Conservation (phyloP, 2,329 filamentous ascomycete genomes). For the Thermothelomyces thermophilus region DNA sequence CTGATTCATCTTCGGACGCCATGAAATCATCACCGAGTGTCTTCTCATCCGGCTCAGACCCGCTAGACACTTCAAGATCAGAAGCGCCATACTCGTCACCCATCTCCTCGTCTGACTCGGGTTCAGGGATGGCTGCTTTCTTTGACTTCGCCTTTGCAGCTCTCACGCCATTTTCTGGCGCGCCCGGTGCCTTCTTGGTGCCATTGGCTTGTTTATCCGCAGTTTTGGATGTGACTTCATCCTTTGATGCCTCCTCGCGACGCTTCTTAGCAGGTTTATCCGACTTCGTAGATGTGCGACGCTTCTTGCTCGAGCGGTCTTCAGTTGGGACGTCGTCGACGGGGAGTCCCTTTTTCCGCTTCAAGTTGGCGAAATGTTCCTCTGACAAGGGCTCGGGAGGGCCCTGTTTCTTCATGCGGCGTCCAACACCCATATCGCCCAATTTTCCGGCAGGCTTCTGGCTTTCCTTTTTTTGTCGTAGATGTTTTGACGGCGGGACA, state of each 20-base stretch:
- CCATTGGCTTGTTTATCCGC: conserved; percentile 32
- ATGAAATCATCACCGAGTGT: conserved; percentile 54
- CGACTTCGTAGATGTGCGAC: conserved; percentile 33
- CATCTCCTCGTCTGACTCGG: conserved; percentile 39
- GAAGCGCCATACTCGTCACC: conserved; percentile 37
- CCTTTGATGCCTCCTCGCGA: conserved; percentile 24
- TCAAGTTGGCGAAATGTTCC: conserved; percentile 66
- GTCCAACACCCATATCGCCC: conserved; percentile 73
- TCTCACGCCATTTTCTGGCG: conserved; percentile 25
- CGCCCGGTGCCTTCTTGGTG: conserved; percentile 25
- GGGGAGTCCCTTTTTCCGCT: conserved; percentile 74
- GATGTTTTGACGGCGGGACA: conserved; percentile 3
- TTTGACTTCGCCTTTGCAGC: conserved; percentile 29
- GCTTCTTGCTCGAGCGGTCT: conserved; percentile 54
- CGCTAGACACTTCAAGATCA: conserved; percentile 43
- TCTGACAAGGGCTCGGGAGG: conserved; percentile 77
- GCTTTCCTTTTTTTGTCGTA: conserved; percentile 3
- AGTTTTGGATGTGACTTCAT: conserved; percentile 26
- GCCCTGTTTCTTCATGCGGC: conserved; percentile 95
- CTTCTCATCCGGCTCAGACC: conserved; percentile 37
- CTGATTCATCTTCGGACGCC: conserved; percentile 52
- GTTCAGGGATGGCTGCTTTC: conserved; percentile 36
- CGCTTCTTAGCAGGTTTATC: conserved; percentile 26
- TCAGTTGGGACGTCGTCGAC: conserved; percentile 50
- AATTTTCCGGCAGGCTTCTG: conserved; percentile 14